Conservation (phyloP, 2,329 filamentous ascomycete genomes). For the Sclerotinia borealis region DNA sequence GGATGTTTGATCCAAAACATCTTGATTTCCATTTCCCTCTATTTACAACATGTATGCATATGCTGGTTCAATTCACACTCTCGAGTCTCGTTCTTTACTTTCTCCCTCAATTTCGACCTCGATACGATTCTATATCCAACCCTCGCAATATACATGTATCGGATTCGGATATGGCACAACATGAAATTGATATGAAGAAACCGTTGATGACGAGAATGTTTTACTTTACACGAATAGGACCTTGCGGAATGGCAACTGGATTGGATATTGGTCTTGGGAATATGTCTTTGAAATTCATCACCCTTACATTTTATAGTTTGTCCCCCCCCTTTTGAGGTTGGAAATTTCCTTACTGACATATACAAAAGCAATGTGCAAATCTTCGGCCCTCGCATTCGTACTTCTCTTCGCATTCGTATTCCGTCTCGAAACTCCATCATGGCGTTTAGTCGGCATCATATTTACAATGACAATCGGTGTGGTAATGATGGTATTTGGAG, state of each 20-base stretch:
- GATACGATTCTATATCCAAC: conserved; percentile 35
- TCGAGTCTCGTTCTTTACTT: conserved; percentile 73
- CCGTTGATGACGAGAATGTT: conserved; percentile 82
- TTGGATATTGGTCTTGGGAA: conserved; percentile 95
- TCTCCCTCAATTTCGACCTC: conserved; percentile 75
- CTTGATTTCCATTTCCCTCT: conserved; percentile 91
- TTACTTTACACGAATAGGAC: conserved; percentile 85
- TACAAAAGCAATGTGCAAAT: conserved; percentile 86
- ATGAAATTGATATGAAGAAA: conserved; percentile 30
- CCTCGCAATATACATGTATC: conserved; percentile 29
- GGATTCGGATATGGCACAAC: conserved; percentile 28
- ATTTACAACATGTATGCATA: conserved; percentile 92
- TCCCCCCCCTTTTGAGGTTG: conserved; percentile 15
- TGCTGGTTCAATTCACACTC: conserved; percentile 87
- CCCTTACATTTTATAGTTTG: conserved; percentile 89
- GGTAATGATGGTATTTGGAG: conserved; percentile 96
- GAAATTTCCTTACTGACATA: conserved; percentile 14
- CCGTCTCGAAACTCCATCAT: conserved; percentile 79
- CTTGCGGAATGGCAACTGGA: conserved; percentile 87
- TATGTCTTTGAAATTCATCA: conserved; percentile 92
- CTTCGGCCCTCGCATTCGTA: conserved; percentile 89
- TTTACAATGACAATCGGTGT: conserved; percentile 87
- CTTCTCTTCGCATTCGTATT: conserved; percentile 93
- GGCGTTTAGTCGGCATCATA: conserved; percentile 81
- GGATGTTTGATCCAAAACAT: conserved; percentile 89